Percentiles rank a stretch among this genome's conserved stretches.
phyloP scores from a whole-genome alignment of 2,329 filamentous ascomycete species.

The Epichloe elymi region DNA sequence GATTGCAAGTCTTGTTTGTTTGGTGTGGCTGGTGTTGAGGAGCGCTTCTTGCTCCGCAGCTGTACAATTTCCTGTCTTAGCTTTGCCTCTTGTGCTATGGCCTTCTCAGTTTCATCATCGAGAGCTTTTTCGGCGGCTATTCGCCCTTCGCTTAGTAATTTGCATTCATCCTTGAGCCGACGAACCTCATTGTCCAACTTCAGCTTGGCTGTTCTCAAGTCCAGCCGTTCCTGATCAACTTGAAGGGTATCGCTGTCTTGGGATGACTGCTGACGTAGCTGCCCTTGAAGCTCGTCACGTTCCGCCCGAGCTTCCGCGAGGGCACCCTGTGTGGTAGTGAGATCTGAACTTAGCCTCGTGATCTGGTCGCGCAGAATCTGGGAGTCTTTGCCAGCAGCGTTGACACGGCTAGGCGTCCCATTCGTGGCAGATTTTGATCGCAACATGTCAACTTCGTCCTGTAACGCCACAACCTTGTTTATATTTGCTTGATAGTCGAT shows the following conservation, averaged over 20 bases:
- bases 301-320: slow-evolving; percentile 48
- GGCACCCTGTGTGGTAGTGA: slow-evolving; percentile 43
- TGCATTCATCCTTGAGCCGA: slow-evolving; percentile 51
- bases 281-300: slow-evolving; percentile 51
- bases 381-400: slow-evolving; percentile 45
- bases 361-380: slow-evolving; percentile 51
- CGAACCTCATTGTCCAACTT: slow-evolving; percentile 56
- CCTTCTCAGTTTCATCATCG: slow-evolving; percentile 52
- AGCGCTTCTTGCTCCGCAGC: slow-evolving; percentile 32
- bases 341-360: slow-evolving; percentile 42
- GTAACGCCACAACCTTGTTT: slow-evolving; percentile 53
- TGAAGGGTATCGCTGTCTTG: slow-evolving; percentile 46
- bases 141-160: slow-evolving; percentile 40
- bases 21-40: slow-evolving; percentile 29
- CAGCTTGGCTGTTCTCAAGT: slow-evolving; percentile 53
- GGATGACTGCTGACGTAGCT: slow-evolving; percentile 41
- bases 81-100: slow-evolving; percentile 51
- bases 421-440: slow-evolving; percentile 25
- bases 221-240: slow-evolving; percentile 55
- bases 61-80: slow-evolving; percentile 41
- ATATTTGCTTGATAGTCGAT: slow-evolving; percentile 47
- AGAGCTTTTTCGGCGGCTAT: slow-evolving; percentile 48
- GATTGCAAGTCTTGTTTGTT: slow-evolving; percentile 42
- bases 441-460: slow-evolving; percentile 66
- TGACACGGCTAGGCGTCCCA: slow-evolving; percentile 28